Evolutionary conservation across 2,329 filamentous ascomycete species (phyloP), one percentile per base, ranked within the genome.

Genomic region (Calonectria fujianensis): DNA sequence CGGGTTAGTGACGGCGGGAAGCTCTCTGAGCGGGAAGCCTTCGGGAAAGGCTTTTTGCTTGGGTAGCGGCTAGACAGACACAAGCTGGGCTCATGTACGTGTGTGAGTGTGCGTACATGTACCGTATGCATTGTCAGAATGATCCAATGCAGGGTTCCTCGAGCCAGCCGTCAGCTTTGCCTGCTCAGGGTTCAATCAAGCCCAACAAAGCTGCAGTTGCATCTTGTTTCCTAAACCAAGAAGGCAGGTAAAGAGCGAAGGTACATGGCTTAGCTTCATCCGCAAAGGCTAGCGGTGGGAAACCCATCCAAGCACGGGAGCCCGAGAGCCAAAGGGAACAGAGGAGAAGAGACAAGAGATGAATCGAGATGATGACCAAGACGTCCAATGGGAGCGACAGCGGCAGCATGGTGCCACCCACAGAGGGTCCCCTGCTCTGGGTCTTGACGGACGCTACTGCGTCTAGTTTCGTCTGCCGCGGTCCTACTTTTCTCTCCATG

Each of bases 341-440:
- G 45, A 61, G 57, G 57, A 65, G 69, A 73, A 57, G 51, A 73
- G 39, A 70, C 72, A 70, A 70, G 45, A 70, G 66, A 70, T 57
- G 29, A 50, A 73, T 59, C 59, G 66, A 66, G 66, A 70, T 64
- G 71, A 66, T 50, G 66, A 61, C 48, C 39, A 50, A 59, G 31
- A 68, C 57, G 64, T 27, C 72, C 72, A 74, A 74, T 74, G 39
- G 37, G 72, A 74, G 66, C 66, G 37, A 50, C 67, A 41, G 66
- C 67, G 50, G 67, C 51, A 70, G 16, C 66, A 74, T 74, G 72
- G 72, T 70, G 67, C 66, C 72, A 70, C 72, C 66, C 66, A 52
- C 57, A 39, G 50, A 50, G 48, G 31, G 63, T 35, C 67, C 67
- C 71, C 48, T 65, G 72, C 51, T 66, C 66, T 52, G 18, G 54